phyloP scores from a whole-genome alignment of 192 early-diverging fungal genomes.

The Pilaira anomala region DNA sequence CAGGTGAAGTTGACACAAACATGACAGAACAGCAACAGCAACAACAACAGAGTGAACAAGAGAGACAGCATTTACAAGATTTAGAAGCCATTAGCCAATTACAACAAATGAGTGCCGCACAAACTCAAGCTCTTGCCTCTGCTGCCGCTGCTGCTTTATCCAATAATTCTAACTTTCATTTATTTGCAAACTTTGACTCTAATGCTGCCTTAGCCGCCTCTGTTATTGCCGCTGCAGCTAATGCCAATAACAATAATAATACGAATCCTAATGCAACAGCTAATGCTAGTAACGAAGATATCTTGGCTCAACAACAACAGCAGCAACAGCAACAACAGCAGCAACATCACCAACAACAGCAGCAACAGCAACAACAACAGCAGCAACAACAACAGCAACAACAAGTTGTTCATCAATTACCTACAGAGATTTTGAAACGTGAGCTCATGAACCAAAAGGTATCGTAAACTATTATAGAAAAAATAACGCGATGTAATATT shows the following conservation, averaged over 20 bases:
- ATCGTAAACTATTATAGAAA: neutral
- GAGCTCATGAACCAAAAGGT: conserved; percentile 41
- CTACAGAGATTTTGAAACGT: conserved; percentile 36
- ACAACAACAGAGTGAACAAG: too few relatives aligned
- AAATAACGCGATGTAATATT: neutral
- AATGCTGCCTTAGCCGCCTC: neutral
- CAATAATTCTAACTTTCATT: neutral
- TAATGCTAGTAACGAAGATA: neutral
- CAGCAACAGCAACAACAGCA: too few relatives aligned
- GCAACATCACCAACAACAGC: too few relatives aligned
- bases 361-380: neutral
- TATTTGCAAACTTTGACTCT: conserved; percentile 18
- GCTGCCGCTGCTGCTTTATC: conserved; percentile 14
- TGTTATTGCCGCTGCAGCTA: neutral
- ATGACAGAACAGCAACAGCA: too few relatives aligned
- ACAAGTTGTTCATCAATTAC: neutral
- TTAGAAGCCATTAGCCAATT: neutral
- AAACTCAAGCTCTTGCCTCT: conserved; percentile 22
- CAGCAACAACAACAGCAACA: conserved; percentile 5
- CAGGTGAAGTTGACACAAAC: too few relatives aligned
- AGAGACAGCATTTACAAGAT: too few relatives aligned
- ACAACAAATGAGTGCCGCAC: conserved; percentile 19
- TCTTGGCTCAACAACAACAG: too few relatives aligned
- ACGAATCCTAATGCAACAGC: neutral
- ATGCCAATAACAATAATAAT: neutral